Conservation (phyloP, 352 stramenopile genomes). For the Peronospora tabacina region DNA sequence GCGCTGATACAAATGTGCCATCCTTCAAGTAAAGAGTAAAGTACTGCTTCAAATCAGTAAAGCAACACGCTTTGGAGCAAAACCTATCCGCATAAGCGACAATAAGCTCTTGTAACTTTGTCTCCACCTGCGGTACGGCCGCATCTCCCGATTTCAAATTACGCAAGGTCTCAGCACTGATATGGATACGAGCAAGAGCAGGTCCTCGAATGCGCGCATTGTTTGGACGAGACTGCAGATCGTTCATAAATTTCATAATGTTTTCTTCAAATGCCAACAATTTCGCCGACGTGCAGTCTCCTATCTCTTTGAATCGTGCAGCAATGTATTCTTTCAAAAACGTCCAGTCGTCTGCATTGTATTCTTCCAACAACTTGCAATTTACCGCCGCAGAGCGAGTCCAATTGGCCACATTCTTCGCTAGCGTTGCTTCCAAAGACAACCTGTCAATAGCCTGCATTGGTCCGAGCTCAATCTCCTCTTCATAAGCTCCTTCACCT, state of each 20-base stretch:
- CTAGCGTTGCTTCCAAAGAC: constrained; percentile 56
- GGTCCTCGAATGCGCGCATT: constrained; percentile 60
- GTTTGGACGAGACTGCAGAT: constrained; percentile 36
- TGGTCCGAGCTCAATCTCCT: constrained; percentile 78
- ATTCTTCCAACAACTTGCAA: constrained; percentile 50
- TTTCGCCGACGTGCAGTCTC: constrained; percentile 5
- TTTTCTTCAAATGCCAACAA: constrained; percentile 25
- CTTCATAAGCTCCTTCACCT: constrained; percentile 64
- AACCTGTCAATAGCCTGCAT: constrained; percentile 75
- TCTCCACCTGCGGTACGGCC: constrained; percentile 30
- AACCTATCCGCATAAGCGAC: constrained; percentile 58
- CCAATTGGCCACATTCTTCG: constrained; percentile 43
- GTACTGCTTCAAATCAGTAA: constrained; percentile 81
- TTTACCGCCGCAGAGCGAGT: constrained; percentile 48
- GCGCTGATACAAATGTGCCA: constrained; percentile 25
- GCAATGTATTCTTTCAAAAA: constrained; percentile 65
- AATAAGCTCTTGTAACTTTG: constrained; percentile 40
- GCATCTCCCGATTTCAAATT: constrained; percentile 24
- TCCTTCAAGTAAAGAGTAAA: constrained; percentile 39
- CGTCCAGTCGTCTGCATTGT: constrained; percentile 78
- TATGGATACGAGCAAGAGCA: constrained; percentile 53
- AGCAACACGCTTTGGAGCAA: constrained; percentile 78
- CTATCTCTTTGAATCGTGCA: constrained; percentile 37
- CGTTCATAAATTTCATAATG: constrained; percentile 33
- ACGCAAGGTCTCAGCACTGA: constrained; percentile 42